These are phyloP conservation scores for Salix koriyanagi DNA, from an alignment of 345 rosid species.

Conservation along the genomic window DNA sequence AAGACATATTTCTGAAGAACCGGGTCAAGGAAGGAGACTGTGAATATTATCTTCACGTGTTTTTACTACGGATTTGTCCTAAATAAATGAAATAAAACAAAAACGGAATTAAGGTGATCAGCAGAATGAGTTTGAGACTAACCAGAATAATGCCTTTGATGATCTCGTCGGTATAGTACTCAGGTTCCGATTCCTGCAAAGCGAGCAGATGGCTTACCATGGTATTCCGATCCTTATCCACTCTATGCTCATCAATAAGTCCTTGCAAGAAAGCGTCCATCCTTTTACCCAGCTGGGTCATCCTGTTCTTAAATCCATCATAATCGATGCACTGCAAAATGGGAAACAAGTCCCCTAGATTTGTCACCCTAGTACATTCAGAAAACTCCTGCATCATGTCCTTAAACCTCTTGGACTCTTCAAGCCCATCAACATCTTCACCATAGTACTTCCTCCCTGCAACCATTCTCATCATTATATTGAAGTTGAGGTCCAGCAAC, in stretches of 20 bases:
- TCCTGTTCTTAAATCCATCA: conserved; percentile 20
- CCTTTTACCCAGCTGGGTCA: conserved; percentile 13
- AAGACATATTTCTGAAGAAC: not conserved
- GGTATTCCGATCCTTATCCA: conserved; percentile 6
- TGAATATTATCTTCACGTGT: too few species aligned
- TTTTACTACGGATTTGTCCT: not conserved
- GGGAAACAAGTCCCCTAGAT: conserved; percentile 45
- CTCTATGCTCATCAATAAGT: conserved; percentile 44
- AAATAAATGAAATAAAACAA: too few species aligned
- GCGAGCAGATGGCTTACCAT: conserved; percentile 47
- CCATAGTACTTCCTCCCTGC: conserved; percentile 38
- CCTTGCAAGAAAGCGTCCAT: conserved; percentile 42
- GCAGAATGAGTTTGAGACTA: not conserved
- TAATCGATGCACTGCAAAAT: conserved; percentile 33
- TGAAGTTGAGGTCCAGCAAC: conserved; percentile 4
- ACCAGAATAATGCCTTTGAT: conserved; percentile 41
- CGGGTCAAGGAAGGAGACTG: too few species aligned
- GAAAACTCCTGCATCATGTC: conserved; percentile 32
- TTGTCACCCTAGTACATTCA: conserved; percentile 21
- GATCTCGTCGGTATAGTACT: conserved; percentile 37
- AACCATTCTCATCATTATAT: conserved; percentile 10
- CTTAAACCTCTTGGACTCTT: conserved; percentile 36
- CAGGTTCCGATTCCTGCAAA: conserved; percentile 40
- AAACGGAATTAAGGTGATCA: not conserved
- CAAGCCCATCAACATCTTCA: conserved; percentile 22